A percentile compares a stretch with the other conserved stretches of the same genome.
phyloP scores from a whole-genome alignment of 2,329 filamentous ascomycete genomes.

The Cladophialophora immunda region DNA sequence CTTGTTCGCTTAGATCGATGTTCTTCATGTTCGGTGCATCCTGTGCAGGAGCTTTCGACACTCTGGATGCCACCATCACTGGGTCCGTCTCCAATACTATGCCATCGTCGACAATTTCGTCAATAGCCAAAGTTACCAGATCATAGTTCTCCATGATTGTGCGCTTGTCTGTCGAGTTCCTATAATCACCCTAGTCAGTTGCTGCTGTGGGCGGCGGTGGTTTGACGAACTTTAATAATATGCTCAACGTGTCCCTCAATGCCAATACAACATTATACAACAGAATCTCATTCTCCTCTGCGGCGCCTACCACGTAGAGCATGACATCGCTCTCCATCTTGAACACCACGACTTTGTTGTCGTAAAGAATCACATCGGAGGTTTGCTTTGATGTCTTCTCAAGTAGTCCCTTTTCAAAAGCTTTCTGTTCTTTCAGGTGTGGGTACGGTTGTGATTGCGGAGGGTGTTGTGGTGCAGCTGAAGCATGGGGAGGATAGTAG shows the following conservation, averaged over 20 bases:
- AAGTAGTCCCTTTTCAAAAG: constrained; percentile 94
- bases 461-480: constrained; percentile 65
- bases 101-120: constrained; percentile 94
- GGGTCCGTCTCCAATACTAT: constrained; percentile 98
- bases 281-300: constrained; percentile 96
- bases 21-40: constrained; percentile 89
- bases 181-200: constrained; percentile 49
- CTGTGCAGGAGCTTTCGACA: constrained; percentile 88
- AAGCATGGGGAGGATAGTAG: constrained; percentile 75
- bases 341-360: constrained; percentile 95
- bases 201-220: not conserved
- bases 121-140: constrained; percentile 88
- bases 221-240: constrained; percentile 83
- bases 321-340: constrained; percentile 98
- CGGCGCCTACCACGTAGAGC: constrained; percentile 88
- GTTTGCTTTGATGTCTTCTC: constrained; percentile 97
- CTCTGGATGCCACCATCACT: constrained; percentile 88
- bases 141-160: constrained; percentile 99
- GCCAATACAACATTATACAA: constrained; percentile 94
- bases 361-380: constrained; percentile 95
- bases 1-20: constrained; percentile 95
- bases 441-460: constrained; percentile 73
- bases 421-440: constrained; percentile 90
- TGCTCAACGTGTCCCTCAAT: constrained; percentile 86
- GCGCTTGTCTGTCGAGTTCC: constrained; percentile 95